Conservation (phyloP, 768 basidiomycete genomes). For the Tulasnella sp. region DNA sequence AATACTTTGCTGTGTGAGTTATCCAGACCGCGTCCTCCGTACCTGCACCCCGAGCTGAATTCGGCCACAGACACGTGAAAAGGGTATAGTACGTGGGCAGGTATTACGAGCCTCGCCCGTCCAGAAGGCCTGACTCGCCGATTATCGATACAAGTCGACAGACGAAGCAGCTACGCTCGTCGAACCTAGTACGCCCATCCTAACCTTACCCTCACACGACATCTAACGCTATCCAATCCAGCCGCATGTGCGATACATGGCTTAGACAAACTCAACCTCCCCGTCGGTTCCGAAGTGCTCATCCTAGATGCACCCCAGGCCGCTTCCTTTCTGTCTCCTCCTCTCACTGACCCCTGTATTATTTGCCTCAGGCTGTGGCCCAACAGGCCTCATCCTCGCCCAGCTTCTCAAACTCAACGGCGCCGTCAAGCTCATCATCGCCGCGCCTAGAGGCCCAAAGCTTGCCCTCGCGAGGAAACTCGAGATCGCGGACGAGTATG, state of each 20-base stretch:
- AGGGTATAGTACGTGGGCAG: conserved; percentile 43
- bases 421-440: conserved; percentile 61
- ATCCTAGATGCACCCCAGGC: conserved; percentile 32
- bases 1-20: conserved; percentile 72
- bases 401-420: conserved; percentile 83
- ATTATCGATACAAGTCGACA: conserved; percentile 70
- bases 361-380: not conserved
- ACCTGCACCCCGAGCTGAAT: not conserved
- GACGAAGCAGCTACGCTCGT: conserved; percentile 81
- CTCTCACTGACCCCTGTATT: not conserved
- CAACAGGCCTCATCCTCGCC: conserved; percentile 69
- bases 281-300: conserved; percentile 74
- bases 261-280: conserved; percentile 71
- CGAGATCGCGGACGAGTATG: conserved; percentile 70
- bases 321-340: too few species aligned
- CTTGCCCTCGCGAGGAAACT: conserved; percentile 74
- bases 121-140: not conserved
- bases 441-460: conserved; percentile 73
- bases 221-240: not conserved
- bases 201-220: too few species aligned
- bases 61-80: conserved; percentile 39
- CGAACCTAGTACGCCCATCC: conserved; percentile 39
- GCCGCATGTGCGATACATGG: conserved; percentile 88
- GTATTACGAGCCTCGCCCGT: not conserved
- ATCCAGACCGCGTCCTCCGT: not conserved